Evolutionary conservation across 768 basidiomycete species (phyloP).

Genomic region (Coprinellus aureogranulatus): DNA sequence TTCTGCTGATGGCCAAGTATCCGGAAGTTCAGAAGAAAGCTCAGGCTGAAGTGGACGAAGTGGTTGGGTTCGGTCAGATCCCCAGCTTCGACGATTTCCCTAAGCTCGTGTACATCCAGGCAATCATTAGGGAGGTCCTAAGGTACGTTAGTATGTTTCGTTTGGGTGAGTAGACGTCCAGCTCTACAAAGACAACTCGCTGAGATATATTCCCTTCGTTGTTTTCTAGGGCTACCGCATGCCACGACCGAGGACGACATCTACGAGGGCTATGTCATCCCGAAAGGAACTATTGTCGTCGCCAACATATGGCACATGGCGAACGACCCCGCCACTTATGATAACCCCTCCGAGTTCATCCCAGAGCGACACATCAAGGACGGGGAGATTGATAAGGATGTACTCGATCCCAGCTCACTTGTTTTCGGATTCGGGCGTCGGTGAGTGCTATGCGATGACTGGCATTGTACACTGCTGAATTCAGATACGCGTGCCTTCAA

Average conservation of each 20-base stretch:
- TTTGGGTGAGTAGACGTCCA: background rate
- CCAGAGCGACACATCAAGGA: conserved; percentile 38
- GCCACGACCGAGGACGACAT: conserved; percentile 33
- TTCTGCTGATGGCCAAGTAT: conserved; percentile 13
- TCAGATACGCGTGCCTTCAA: background rate
- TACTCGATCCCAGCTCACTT: background rate
- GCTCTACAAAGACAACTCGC: no score
- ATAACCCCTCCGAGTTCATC: conserved; percentile 42
- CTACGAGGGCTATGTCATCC: conserved; percentile 39
- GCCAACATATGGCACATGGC: conserved; percentile 45
- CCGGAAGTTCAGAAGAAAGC: conserved; percentile 15
- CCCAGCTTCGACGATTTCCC: conserved; percentile 13
- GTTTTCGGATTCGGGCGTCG: conserved; percentile 26
- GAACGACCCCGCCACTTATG: conserved; percentile 46
- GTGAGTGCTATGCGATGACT: no score
- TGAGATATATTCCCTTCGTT: no score
- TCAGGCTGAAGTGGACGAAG: conserved; percentile 15
- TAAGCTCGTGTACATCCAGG: conserved; percentile 16
- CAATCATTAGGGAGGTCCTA: conserved; percentile 13
- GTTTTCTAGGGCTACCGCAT: conserved; percentile 31
- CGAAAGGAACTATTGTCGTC: conserved; percentile 39
- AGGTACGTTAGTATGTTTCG: conserved; percentile 1
- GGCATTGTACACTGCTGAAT: background rate
- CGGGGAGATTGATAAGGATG: conserved; percentile 15
- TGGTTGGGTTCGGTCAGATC: conserved; percentile 13